phyloP scores from a whole-genome alignment of 2,329 filamentous ascomycete genomes.

The Penicillium sp. region DNA sequence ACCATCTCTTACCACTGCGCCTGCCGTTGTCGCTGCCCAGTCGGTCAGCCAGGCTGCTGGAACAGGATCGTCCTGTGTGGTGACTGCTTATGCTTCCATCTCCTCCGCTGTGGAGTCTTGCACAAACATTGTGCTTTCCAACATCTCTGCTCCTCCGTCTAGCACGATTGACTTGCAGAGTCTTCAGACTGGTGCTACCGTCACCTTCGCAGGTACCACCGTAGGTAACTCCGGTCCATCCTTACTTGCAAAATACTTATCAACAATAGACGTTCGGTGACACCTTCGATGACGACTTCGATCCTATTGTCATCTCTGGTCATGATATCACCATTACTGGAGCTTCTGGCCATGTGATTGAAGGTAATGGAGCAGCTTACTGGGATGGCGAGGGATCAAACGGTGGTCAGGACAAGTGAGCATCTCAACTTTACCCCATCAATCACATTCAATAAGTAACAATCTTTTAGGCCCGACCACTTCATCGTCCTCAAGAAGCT shows the following conservation, averaged over 20 bases:
- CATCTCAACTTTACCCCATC: conserved; percentile 17
- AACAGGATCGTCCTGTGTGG: conserved; percentile 11
- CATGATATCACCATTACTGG: conserved; percentile 45
- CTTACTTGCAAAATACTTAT: not conserved
- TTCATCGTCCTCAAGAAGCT: conserved; percentile 39
- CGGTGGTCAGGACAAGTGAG: conserved; percentile 37
- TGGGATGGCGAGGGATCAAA: conserved; percentile 52
- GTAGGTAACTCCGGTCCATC: conserved; percentile 3
- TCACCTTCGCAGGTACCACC: conserved; percentile 45
- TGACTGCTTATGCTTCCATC: conserved; percentile 23
- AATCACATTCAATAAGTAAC: conserved; percentile 16
- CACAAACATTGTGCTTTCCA: conserved; percentile 39
- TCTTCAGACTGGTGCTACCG: conserved; percentile 43
- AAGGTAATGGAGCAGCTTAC: conserved; percentile 45
- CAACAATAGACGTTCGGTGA: conserved; percentile 35
- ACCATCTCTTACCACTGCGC: not conserved
- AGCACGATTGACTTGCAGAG: conserved; percentile 44
- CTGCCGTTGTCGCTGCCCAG: not conserved
- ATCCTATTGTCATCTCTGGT: conserved; percentile 42
- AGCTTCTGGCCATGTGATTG: conserved; percentile 34
- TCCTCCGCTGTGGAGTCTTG: conserved; percentile 38
- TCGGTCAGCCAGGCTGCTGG: not conserved
- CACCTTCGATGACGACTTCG: conserved; percentile 39
- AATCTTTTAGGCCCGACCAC: conserved; percentile 29
- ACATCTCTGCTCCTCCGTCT: conserved; percentile 38